Base-by-base conservation (phyloP, 75 land plant genomes). In the Picea sitchensis region DNA sequence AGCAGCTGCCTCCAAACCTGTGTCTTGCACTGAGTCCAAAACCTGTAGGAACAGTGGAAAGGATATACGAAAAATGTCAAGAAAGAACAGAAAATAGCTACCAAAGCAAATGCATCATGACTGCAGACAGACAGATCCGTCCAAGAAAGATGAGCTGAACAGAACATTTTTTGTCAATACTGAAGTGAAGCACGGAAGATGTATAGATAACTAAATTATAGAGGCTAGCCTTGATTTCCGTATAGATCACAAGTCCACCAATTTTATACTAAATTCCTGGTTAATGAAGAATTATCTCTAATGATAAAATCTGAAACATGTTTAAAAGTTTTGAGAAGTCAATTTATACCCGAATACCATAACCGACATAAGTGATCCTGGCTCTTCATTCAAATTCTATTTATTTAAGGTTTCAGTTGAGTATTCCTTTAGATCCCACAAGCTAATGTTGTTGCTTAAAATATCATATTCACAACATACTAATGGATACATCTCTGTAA, bases 11-110 rank as follows among this genome's bases (percentile, higher is more conserved):
- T 81, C 82, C 59, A 96, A 87, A 4, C 99, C 99, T 62, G 81
- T 91, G 76, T 96, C 99, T 38, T 88, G 83, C n/a, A 96, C 88
- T 30, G 92, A 63, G 69, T 92, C 94, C 80, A 92, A 87, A 74
- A 82, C 91, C 94, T 92, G 84, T 69, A 47, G 30, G 9, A 2
- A 59, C 11, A 14, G 3, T 44, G 38, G 38, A 72, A 72, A 72
- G 34, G 17, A 15, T 12, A 4, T 41, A 72, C 21, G 11, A 72
- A 14, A 17, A 72, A 72, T 72, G 36, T 38, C 31, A 14, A 58
- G 4, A 56, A 58, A n/a, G 15, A 75, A 5, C 38, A 75, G 36
- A 57, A 3, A 75, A 75, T 3, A 31, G 6, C 20, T 56, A 0
- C 6, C 6, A 21, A 56, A 30, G 71, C 44, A 41, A 7, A 75